phyloP scores from a whole-genome alignment of 164 flowering plant species.

The Magnolia changhungtana region DNA sequence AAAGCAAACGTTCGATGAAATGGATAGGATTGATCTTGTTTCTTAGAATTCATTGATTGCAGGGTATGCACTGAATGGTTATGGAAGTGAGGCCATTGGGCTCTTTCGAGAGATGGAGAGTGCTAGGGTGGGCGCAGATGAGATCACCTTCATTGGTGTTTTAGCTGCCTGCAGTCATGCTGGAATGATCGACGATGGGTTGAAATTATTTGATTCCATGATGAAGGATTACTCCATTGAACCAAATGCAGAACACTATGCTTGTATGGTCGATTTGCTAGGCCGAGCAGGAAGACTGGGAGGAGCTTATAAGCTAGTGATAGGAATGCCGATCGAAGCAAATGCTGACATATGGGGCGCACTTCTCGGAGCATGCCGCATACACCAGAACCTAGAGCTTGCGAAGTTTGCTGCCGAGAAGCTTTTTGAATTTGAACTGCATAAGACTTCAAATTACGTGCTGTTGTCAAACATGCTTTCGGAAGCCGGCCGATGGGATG shows the following conservation, averaged over 20 bases:
- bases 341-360: conserved; percentile 25
- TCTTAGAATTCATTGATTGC: conserved; percentile 23
- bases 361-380: conserved; percentile 21
- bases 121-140: conserved; percentile 14
- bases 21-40: conserved; percentile 6
- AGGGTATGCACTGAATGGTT: conserved; percentile 24
- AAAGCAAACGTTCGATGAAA: conserved; percentile 12
- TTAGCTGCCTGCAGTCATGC: conserved; percentile 27
- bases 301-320: conserved; percentile 21
- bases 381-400: conserved; percentile 11
- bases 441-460: conserved; percentile 24
- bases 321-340: conserved; percentile 18
- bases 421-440: conserved; percentile 21
- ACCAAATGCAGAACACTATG: conserved; percentile 23
- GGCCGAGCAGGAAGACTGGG: conserved; percentile 21
- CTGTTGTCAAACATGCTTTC: conserved; percentile 19
- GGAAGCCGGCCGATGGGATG: conserved; percentile 22
- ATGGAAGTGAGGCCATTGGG: conserved; percentile 15
- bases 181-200: conserved; percentile 19
- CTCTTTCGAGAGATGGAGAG: conserved; percentile 18
- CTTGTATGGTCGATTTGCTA: conserved; percentile 22
- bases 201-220: conserved; percentile 18
- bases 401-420: conserved; percentile 22
- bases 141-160: conserved; percentile 22
- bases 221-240: conserved; percentile 10